These are phyloP conservation scores for Metarhizium anisopliae DNA, from an alignment of 2,329 filamentous ascomycete genomes.

Conservation along the genomic window DNA sequence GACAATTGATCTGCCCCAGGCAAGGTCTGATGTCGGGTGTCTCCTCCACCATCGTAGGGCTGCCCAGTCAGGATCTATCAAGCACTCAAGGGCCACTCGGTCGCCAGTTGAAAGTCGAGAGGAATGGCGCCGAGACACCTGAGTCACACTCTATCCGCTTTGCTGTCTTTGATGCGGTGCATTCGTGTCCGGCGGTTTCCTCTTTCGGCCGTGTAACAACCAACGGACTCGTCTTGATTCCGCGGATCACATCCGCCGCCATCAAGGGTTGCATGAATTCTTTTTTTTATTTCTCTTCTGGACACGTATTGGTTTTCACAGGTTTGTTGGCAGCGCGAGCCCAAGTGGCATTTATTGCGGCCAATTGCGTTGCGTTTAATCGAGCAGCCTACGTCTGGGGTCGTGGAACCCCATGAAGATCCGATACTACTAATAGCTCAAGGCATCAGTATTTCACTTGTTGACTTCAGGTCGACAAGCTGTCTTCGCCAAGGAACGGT, in stretches of 20 bases:
- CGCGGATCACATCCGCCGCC: neutral
- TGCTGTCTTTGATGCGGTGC: neutral
- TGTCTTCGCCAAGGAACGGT: neutral
- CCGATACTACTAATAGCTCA: constrained; percentile 8
- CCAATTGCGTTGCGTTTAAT: constrained; percentile 18
- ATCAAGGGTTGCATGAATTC: neutral
- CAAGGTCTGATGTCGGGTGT: neutral
- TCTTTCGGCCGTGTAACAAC: neutral
- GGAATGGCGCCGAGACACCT: neutral
- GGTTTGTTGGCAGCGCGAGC: neutral
- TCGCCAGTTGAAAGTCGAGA: too few species aligned
- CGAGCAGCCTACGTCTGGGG: constrained; percentile 16
- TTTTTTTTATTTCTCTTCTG: neutral
- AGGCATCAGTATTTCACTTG: constrained; percentile 19
- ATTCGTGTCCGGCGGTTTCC: constrained; percentile 5
- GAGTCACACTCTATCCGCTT: neutral
- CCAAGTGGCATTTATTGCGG: neutral
- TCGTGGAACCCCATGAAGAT: neutral
- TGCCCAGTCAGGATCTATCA: neutral
- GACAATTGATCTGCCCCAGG: neutral
- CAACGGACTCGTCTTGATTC: neutral
- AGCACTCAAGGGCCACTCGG: neutral
- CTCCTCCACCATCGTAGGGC: neutral
- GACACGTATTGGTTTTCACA: neutral
- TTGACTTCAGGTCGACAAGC: too few species aligned